Percentiles rank a stretch among this genome's conserved stretches.
These are phyloP conservation scores for Cercospora zeae-maydis DNA, from an alignment of 2,329 filamentous ascomycete genomes.

Conservation along the genomic window DNA sequence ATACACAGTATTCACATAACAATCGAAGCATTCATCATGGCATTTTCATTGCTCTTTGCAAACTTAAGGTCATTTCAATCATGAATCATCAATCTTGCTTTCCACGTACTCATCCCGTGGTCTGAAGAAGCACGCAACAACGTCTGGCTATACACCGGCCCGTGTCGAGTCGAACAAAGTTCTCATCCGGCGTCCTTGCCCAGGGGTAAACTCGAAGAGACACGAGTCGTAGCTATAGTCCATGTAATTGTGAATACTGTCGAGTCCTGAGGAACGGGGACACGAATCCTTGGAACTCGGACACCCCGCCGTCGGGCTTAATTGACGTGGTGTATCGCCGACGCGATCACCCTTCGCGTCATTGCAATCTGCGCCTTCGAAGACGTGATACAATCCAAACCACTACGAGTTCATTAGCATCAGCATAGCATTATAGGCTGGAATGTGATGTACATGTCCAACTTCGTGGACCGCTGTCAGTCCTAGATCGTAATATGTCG, in stretches of 20 bases:
- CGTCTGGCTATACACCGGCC: background rate
- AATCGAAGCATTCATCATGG: background rate
- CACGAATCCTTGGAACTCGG: conserved; percentile 48
- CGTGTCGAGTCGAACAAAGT: conserved; percentile 4
- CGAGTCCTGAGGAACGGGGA: conserved; percentile 42
- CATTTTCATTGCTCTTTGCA: background rate
- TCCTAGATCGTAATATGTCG: conserved; percentile 43
- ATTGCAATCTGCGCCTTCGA: conserved; percentile 20
- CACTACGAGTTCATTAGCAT: conserved; percentile 43
- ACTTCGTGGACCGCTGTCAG: conserved; percentile 9
- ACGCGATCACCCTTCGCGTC: conserved; percentile 35
- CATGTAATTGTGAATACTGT: conserved; percentile 56
- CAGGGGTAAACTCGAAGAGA: conserved; percentile 12
- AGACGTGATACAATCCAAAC: conserved; percentile 43
- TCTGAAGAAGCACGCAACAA: background rate
- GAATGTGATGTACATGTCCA: background rate
- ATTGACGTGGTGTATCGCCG: conserved; percentile 35
- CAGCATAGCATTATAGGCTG: conserved; percentile 23
- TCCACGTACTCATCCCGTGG: background rate
- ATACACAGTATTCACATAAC: background rate
- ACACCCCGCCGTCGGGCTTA: conserved; percentile 48
- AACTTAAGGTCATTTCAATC: background rate
- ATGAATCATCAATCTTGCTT: background rate
- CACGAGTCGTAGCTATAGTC: conserved; percentile 34
- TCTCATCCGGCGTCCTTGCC: conserved; percentile 10